Evolutionary conservation across 2,329 filamentous ascomycete genomes (phyloP).

Genomic region (Diplodia intermedia): DNA sequence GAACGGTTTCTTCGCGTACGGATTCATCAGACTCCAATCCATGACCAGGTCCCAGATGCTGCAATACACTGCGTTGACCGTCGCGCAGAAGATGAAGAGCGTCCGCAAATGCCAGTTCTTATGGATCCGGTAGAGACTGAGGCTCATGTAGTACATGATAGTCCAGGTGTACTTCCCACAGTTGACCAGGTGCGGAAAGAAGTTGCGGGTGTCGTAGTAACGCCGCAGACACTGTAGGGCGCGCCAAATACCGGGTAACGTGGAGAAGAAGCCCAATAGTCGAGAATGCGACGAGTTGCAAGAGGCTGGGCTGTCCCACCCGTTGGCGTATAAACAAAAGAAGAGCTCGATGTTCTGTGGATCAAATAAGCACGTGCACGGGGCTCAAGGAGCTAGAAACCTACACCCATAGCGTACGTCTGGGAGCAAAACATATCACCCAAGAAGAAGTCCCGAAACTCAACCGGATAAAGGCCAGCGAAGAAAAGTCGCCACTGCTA

Average conservation of each 20-base stretch:
- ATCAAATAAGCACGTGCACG: constrained; percentile 36
- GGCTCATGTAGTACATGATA: constrained; percentile 76
- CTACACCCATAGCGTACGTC: constrained; percentile 85
- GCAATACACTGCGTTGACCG: constrained; percentile 82
- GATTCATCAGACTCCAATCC: constrained; percentile 93
- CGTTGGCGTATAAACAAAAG: constrained; percentile 87
- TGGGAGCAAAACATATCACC: constrained; percentile 98
- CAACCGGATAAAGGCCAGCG: constrained; percentile 88
- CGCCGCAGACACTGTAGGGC: constrained; percentile 88
- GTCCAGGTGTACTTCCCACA: constrained; percentile 89
- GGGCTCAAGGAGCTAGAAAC: constrained; percentile 46
- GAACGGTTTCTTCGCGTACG: constrained; percentile 67
- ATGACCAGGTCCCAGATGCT: constrained; percentile 96
- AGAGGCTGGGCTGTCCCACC: constrained; percentile 73
- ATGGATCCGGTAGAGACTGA: constrained; percentile 85
- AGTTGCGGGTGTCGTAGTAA: constrained; percentile 83
- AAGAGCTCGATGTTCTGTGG: constrained; percentile 85
- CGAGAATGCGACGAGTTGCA: constrained; percentile 90
- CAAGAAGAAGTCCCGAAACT: constrained; percentile 96
- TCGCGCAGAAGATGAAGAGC: constrained; percentile 79
- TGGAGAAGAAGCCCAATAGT: constrained; percentile 82
- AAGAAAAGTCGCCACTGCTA: constrained; percentile 80
- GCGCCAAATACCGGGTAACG: constrained; percentile 87
- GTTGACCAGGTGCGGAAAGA: constrained; percentile 92
- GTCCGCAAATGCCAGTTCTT: constrained; percentile 65